phyloP scores from a whole-genome alignment of 2,329 filamentous ascomycete species.

The Fragosphaeria purpurea region DNA sequence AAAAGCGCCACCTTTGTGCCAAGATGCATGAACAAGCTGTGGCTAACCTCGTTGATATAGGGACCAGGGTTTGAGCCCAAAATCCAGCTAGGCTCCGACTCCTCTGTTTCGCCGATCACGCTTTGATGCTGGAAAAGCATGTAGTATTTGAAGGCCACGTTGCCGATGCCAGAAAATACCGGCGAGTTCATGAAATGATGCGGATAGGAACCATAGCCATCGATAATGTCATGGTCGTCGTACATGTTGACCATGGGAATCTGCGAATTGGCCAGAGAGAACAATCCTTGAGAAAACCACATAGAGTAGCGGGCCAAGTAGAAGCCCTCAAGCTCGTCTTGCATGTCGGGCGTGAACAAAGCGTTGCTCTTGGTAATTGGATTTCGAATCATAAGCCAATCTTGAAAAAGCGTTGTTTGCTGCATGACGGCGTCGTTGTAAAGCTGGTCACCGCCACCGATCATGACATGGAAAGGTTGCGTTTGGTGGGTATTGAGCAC shows the following conservation, averaged over 20 bases:
- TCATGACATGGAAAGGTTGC: constrained; percentile 93
- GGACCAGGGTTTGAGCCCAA: constrained; percentile 71
- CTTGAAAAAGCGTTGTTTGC: constrained; percentile 64
- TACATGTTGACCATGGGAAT: constrained; percentile 99
- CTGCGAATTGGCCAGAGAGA: constrained; percentile 83
- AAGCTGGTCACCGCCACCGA: constrained; percentile 93
- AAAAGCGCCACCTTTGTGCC: constrained; percentile 72
- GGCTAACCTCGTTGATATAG: constrained; percentile 79
- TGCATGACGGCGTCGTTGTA: constrained; percentile 83
- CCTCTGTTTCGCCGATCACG: constrained; percentile 66
- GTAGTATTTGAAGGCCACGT: constrained; percentile 96
- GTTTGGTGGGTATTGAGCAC: constrained; percentile 87
- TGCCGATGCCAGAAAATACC: constrained; percentile 81
- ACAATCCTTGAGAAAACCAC: constrained; percentile 96
- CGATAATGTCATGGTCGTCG: constrained; percentile 88
- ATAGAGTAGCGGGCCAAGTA: constrained; percentile 81
- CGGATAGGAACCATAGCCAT: constrained; percentile 88
- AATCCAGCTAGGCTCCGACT: constrained; percentile 83
- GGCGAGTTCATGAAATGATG: constrained; percentile 84
- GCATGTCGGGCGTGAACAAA: constrained; percentile 71
- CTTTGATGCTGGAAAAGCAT: constrained; percentile 98
- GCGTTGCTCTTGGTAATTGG: constrained; percentile 68
- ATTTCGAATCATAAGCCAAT: constrained; percentile 78
- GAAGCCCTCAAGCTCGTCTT: constrained; percentile 77
- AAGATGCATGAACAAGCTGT: constrained; percentile 76